A percentile compares a stretch with the other conserved stretches of the same genome.
phyloP scores from a whole-genome alignment of 1,284 basidiomycete genomes.

The Ustilago shanxiensis region DNA sequence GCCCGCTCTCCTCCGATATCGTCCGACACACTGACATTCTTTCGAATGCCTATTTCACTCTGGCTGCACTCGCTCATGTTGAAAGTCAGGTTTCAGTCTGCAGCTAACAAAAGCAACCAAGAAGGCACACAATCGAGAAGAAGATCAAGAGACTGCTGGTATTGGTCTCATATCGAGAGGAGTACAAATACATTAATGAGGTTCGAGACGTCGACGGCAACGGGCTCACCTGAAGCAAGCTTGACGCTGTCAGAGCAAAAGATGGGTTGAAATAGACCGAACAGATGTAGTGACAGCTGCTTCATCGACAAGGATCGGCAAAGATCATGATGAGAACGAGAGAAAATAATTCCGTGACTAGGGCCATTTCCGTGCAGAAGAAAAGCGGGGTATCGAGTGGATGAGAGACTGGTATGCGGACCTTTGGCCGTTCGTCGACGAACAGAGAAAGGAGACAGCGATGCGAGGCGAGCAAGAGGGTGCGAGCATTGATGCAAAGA shows the following conservation, averaged over 20 bases:
- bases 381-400: slow-evolving; percentile 11
- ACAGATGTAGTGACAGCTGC: background rate
- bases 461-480: background rate
- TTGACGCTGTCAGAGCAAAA: background rate
- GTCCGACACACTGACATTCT: background rate
- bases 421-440: background rate
- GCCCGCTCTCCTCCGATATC: background rate
- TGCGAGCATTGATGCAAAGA: background rate
- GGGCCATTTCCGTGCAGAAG: slow-evolving; percentile 3
- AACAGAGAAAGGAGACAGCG: background rate
- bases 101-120: too few relatives aligned
- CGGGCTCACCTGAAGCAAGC: background rate
- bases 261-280: background rate
- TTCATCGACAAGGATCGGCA: background rate
- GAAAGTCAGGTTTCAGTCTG: too few relatives aligned
- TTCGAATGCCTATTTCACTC: background rate
- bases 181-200: slow-evolving; percentile 16
- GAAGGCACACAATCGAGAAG: background rate
- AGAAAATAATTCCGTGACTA: background rate
- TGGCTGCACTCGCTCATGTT: too few relatives aligned
- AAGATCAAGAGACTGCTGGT: background rate
- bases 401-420: slow-evolving; percentile 13
- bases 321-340: background rate
- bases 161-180: background rate
- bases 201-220: background rate